A percentile compares a stretch with the other conserved stretches of the same genome.
Evolutionary conservation across 2,329 filamentous ascomycete species (phyloP).

Genomic region (Ceratocystiopsis minuta): DNA sequence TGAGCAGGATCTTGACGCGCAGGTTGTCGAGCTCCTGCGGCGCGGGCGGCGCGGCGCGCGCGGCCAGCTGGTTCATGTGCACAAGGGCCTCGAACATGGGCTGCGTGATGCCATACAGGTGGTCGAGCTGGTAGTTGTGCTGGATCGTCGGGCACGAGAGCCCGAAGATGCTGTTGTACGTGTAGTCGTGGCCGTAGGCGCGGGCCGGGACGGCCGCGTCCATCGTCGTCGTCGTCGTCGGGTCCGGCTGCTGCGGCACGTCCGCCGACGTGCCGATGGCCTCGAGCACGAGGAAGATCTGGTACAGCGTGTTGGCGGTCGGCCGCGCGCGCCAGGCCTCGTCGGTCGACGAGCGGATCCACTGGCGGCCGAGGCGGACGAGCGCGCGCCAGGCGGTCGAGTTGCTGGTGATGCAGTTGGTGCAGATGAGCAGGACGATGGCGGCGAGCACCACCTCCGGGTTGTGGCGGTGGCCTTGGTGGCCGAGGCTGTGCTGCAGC

Average conservation of each 20-base stretch:
- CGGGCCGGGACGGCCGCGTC: no score
- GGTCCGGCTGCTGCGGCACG: no score
- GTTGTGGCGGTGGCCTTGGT: background rate
- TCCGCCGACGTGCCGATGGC: background rate
- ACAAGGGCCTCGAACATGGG: conserved; percentile 3
- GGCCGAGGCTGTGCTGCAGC: background rate
- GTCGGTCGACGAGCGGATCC: background rate
- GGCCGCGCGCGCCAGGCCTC: background rate
- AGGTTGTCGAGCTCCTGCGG: conserved; percentile 2
- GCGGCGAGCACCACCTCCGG: background rate
- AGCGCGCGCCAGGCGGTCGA: background rate
- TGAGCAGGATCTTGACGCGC: background rate
- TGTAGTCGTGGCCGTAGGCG: background rate
- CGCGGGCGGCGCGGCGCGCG: background rate
- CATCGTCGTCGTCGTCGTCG: no score
- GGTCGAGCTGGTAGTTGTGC: conserved; percentile 1
- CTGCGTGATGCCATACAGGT: conserved; percentile 1
- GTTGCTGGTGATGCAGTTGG: background rate
- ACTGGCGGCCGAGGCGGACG: background rate
- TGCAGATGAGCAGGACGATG: background rate
- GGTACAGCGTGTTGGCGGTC: background rate
- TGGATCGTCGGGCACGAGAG: background rate
- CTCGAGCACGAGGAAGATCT: conserved; percentile 1
- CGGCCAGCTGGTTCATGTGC: conserved; percentile 1
- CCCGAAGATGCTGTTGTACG: conserved; percentile 1